These are phyloP conservation scores for Diplocarpon mali DNA, from an alignment of 2,329 filamentous ascomycete genomes.

Conservation along the genomic window DNA sequence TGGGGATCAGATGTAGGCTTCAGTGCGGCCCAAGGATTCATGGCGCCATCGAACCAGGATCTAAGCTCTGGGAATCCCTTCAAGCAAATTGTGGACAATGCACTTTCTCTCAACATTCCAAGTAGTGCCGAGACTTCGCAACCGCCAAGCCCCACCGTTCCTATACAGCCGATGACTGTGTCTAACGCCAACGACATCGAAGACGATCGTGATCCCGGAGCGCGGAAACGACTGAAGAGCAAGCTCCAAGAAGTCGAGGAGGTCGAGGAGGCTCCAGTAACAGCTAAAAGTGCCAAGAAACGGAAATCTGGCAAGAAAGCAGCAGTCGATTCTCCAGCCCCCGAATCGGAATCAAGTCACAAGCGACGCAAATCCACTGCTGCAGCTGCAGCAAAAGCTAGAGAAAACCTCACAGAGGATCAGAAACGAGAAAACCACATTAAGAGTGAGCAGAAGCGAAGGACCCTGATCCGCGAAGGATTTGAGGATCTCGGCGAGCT, in stretches of 20 bases:
- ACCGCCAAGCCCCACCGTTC: constrained; percentile 40
- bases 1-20: constrained; percentile 64
- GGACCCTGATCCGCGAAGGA: constrained; percentile 67
- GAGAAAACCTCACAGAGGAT: constrained; percentile 61
- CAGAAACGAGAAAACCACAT: constrained; percentile 84
- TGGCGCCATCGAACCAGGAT: constrained; percentile 45
- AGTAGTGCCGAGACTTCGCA: constrained; percentile 49
- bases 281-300: constrained; percentile 29
- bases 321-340: constrained; percentile 16
- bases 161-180: constrained; percentile 8
- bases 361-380: constrained; percentile 41
- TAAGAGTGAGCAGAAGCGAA: constrained; percentile 74
- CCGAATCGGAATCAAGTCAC: constrained; percentile 14
- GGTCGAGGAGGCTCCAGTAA: constrained; percentile 25
- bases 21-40: constrained; percentile 44
- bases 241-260: constrained; percentile 38
- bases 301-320: constrained; percentile 23
- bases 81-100: constrained; percentile 43
- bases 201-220: constrained; percentile 32
- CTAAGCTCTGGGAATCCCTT: constrained; percentile 46
- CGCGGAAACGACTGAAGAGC: constrained; percentile 45
- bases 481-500: constrained; percentile 71
- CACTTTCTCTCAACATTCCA: constrained; percentile 36
- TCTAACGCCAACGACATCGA: constrained; percentile 12
- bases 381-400: constrained; percentile 33